A percentile compares a stretch with the other conserved stretches of the same genome.
phyloP scores from a whole-genome alignment of 495 filamentous ascomycete genomes.

The Tuber microsphaerosporum region DNA sequence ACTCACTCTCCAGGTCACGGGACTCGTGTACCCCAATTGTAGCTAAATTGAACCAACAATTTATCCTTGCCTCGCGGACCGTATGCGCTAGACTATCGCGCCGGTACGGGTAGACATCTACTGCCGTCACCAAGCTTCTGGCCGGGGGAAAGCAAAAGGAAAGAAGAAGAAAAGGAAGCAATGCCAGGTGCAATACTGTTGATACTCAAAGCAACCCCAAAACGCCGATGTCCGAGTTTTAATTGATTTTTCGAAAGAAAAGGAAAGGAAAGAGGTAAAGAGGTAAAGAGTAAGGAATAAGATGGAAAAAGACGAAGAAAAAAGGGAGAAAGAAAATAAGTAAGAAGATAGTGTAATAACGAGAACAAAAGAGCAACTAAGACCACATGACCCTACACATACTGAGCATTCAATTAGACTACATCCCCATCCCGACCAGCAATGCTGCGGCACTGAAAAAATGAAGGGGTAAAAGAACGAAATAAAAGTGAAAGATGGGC shows the following conservation, averaged over 20 bases:
- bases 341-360: background rate
- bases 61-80: background rate
- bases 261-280: background rate
- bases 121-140: background rate
- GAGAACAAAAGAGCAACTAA: background rate
- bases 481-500: background rate
- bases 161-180: background rate
- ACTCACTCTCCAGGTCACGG: background rate
- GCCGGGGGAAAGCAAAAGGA: background rate
- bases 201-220: background rate
- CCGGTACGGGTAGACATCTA: background rate
- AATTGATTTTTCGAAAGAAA: background rate
- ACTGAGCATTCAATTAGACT: background rate
- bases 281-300: background rate
- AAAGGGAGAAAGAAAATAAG: background rate
- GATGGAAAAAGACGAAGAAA: background rate
- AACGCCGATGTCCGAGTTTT: background rate
- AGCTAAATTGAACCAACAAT: background rate
- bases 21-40: background rate
- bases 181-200: background rate
- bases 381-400: background rate
- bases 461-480: background rate
- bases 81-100: background rate
- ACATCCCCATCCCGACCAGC: background rate
- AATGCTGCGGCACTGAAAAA: background rate